Evolutionary conservation across 2,329 filamentous ascomycete genomes (phyloP), one percentile per base, ranked within the genome.

Genomic region (Colletotrichum sojae): DNA sequence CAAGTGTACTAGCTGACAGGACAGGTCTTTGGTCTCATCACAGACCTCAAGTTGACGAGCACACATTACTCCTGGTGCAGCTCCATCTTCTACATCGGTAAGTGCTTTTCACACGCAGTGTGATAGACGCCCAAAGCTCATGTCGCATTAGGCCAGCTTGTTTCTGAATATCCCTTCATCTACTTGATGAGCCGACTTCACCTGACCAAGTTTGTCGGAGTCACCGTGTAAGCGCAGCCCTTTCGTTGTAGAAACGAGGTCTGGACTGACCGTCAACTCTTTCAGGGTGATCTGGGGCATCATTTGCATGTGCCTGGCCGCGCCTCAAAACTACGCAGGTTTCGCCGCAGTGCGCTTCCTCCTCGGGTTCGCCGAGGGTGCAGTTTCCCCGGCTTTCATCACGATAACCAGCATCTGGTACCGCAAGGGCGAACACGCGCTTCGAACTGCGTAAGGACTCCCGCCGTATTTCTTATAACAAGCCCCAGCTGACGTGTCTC

Each of bases 151-250:
- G 79, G 81, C 6, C 82, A 85, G 70, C 76, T 84, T 9, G 80
- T 84, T 2, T 80, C 84, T 0, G 84, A 86, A 69, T 85, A 82
- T 64, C 84, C 84, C 1, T 84, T 83, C 66, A 84, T 85, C 56
- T 86, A 86, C 71, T 75, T 87, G 12, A 87, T 87, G 84, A 83
- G 79, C 40, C 77, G 81, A 5, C 77, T 87, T 4, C 83, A 80
- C 9, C 73, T 88, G n/a, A 82, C 83, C 43, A 84, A 83, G 64
- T 85, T 86, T 66, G 84, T 87, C 5, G 84, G 84, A 15, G 75
- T 74, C 1, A 85, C 83, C 0, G 78, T 86, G 81, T 84, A 78
- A 31, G 79, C 70, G 4, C 10, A 6, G 4, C 8, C 10, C 2
- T 6, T n/a, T 22, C 20, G 6, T 20, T 2, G 10, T 20, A 3